A percentile compares a stretch with the other conserved stretches of the same genome.
These are phyloP conservation scores for Trichoderma lentiforme DNA, from an alignment of 2,329 filamentous ascomycete species.

Conservation along the genomic window DNA sequence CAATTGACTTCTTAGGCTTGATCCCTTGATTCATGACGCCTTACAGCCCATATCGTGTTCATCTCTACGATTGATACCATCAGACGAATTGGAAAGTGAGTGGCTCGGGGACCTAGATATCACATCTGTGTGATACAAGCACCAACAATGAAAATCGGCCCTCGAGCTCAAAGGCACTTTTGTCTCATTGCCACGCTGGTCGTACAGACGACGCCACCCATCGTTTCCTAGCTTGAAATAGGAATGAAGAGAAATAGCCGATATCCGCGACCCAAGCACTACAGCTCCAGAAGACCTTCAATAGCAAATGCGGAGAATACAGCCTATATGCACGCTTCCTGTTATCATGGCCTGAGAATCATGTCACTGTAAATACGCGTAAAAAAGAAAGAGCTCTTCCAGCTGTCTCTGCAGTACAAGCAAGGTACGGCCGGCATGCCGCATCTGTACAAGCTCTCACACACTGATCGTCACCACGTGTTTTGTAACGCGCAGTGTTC, in stretches of 20 bases:
- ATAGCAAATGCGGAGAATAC: background rate
- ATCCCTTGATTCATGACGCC: background rate
- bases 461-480: constrained; percentile 7
- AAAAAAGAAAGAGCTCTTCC: background rate
- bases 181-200: background rate
- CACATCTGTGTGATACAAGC: background rate
- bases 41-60: background rate
- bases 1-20: background rate
- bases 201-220: background rate
- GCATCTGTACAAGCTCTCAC: background rate
- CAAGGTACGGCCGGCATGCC: background rate
- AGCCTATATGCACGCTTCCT: background rate
- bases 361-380: background rate
- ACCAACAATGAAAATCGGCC: background rate
- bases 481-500: background rate
- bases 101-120: background rate
- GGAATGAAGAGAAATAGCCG: background rate
- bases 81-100: background rate
- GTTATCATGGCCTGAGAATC: background rate
- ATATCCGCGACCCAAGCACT: background rate
- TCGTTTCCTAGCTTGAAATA: background rate
- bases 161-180: background rate
- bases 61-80: background rate
- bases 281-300: background rate
- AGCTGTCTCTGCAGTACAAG: background rate